Evolutionary conservation across 2,329 filamentous ascomycete species (phyloP), one percentile per base, ranked within the genome.

Genomic region (Neonectria sp.): DNA sequence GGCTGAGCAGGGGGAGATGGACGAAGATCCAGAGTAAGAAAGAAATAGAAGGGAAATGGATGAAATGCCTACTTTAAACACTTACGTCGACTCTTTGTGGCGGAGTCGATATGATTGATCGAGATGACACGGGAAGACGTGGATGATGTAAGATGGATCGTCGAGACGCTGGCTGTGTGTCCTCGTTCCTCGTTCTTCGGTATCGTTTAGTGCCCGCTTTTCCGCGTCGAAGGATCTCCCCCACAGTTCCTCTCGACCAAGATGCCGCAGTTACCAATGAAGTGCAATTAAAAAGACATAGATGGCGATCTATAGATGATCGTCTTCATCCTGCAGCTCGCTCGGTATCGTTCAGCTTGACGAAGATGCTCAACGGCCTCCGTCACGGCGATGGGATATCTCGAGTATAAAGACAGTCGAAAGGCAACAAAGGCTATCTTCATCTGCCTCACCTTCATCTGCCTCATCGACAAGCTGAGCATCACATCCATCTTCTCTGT

Each of bases 191-290:
- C 48, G 60, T 48, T 56, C 40, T 55, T 63, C 55, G 53, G 49
- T 67, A 46, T 67, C 64, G 60, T 29, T 59, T 33, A 55, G 15
- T 48, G 17, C 29, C 63, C 58, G 37, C 52, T 40, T 15, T 55
- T 53, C 35, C 11, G 6, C 21, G 43, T 45, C 9, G 25, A 43
- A 21, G 40, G 29, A 33, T 53, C 49, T 37, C 48, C 12, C 45
- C 24, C n/a, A 12, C 49, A n/a, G 27, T n/a, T 15, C 9, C 15
- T n/a, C 49, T 53, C 31, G 8, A 17, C 25, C 11, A 27, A n/a
- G 25, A 29, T n/a, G 43, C 48, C 24, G 15, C 25, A n/a, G 24
- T 27, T 5, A 7, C 56, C 63, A 65, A 60, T 57, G 43, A 59
- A 51, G 12, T 17, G 27, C 27, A 2, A 12, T 2, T 5, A 4